Evolutionary conservation across 2,329 filamentous ascomycete species (phyloP), one percentile per base, ranked within the genome.

Genomic region (Nemania abortiva): DNA sequence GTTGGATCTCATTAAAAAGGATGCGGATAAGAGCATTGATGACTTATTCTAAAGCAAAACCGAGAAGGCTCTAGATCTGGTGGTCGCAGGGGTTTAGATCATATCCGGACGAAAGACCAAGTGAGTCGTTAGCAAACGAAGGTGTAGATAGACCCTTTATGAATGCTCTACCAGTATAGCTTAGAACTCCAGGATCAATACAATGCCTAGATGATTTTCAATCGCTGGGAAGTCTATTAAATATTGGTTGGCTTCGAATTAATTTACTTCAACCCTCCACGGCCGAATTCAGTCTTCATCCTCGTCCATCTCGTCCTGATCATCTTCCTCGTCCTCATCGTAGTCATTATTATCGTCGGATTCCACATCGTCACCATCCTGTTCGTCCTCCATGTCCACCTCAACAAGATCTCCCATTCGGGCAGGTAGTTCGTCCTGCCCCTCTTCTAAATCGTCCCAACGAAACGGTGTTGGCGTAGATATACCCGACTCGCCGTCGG

Each of bases 1-100:
- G 96, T 82, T 96, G 63, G 94, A 97, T 37, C 82, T 99, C 76
- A 97, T 99, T 77, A 92, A 93, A 78, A 92, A 94, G 76, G 96
- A 99, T 79, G 93, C 95, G 9, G 95, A 98, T 80, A 98, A 98
- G 83, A 90, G 91, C 18, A 92, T 99, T 72, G 89, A 93, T 72
- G 95, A 97, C 79, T 83, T 99, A 68, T 90, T 97, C 74, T 96
- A 79, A 76, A 49, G 2, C 9, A 3, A 34, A 37, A 24, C 42
- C 45, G 1, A 15, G 20, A 39, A 49, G 20, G 37, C 54, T 22
- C 6, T 45, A 1, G 6, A 6, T n/a, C 3, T 37, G 62, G 6
- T 15, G 15, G 27, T 29, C 0, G 4, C 18, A 3, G 42, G 9
- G 34, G 22, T 39, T 13, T 6, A 9, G 18, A 15, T 55, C 2